Conservation (phyloP, 345 rosid genomes). For the Abelmoschus esculentus region DNA sequence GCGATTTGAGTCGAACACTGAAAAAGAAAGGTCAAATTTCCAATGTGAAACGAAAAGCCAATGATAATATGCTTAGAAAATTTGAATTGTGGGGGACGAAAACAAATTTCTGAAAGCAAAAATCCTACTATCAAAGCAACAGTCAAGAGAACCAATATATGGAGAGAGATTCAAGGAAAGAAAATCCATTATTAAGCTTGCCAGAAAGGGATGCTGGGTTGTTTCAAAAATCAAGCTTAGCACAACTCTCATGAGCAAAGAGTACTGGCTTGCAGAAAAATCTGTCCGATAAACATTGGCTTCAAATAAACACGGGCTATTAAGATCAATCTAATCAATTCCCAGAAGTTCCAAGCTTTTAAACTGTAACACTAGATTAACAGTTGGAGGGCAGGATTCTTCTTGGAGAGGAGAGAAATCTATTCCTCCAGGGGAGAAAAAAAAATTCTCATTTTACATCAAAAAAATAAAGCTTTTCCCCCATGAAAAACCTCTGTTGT, state of each 20-base stretch:
- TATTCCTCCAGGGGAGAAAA: too few relatives aligned
- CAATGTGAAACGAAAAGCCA: neutral
- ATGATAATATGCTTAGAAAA: neutral
- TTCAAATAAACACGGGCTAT: neutral
- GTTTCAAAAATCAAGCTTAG: neutral
- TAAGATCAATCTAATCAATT: neutral
- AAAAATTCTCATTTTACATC: neutral
- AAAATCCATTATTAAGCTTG: neutral
- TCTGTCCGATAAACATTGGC: neutral
- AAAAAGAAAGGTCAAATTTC: conserved; percentile 8
- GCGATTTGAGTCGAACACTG: conserved; percentile 70
- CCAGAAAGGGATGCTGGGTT: neutral
- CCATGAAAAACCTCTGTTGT: neutral
- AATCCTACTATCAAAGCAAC: neutral
- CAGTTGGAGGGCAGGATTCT: neutral
- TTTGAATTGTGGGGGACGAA: neutral
- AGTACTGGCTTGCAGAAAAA: neutral
- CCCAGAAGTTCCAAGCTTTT: neutral
- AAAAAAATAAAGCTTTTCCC: too few relatives aligned
- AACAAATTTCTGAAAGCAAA: neutral
- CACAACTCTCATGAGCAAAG: neutral
- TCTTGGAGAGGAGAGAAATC: neutral
- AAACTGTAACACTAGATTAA: neutral
- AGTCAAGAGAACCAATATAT: neutral
- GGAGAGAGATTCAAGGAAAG: neutral